Conservation (phyloP, 805 yeast species). For the Hanseniaspora vineae region DNA sequence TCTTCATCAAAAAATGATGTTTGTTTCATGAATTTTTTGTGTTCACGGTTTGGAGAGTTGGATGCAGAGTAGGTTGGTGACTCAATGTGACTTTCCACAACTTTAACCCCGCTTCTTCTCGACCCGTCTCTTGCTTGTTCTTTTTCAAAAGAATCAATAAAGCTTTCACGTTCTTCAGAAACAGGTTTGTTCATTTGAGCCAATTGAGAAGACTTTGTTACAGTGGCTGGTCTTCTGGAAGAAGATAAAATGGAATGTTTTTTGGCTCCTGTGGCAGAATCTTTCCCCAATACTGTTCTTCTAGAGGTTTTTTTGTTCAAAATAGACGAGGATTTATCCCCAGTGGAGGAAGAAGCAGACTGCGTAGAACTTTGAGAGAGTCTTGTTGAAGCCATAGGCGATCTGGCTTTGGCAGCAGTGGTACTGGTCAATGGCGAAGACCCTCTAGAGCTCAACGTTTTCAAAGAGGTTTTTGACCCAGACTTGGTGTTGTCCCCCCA, state of each 20-base stretch:
- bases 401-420: not conserved
- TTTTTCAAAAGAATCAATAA: conserved; percentile 53
- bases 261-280: conserved; percentile 15
- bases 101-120: conserved; percentile 34
- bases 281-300: conserved; percentile 6
- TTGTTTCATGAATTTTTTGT: conserved; percentile 5
- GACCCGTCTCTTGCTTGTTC: conserved; percentile 77
- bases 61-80: conserved; percentile 1
- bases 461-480: not conserved
- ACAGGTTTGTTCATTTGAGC: conserved; percentile 44
- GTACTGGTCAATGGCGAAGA: conserved; percentile 12
- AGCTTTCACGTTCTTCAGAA: conserved; percentile 32
- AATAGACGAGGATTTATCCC: conserved; percentile 11
- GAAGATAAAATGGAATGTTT: conserved; percentile 39
- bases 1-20: conserved; percentile 10
- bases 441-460: conserved; percentile 14
- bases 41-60: conserved; percentile 2
- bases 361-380: conserved; percentile 15
- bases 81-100: conserved; percentile 9
- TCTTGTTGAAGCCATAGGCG: conserved; percentile 4
- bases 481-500: conserved; percentile 48
- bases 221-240: conserved; percentile 38
- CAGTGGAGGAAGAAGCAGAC: not conserved
- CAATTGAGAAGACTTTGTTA: conserved; percentile 25
- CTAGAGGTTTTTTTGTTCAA: conserved; percentile 12